Conservation (phyloP, 495 filamentous ascomycete species). For the Collariella sp. region DNA sequence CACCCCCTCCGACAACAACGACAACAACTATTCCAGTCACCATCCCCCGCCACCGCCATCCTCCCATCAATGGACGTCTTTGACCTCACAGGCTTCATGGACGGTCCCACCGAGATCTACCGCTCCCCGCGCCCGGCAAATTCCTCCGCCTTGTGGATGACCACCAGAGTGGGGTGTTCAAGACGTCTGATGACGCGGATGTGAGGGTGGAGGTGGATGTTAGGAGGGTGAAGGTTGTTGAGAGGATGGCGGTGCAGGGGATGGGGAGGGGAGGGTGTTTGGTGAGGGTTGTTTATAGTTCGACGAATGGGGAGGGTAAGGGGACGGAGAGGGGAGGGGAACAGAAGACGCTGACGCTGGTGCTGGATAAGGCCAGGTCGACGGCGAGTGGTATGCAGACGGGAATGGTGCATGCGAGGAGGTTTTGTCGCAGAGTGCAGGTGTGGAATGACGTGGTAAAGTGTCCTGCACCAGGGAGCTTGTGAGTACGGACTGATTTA, state of each 20-base stretch:
- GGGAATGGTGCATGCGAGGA: constrained; percentile 28
- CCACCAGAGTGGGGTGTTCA: constrained; percentile 6
- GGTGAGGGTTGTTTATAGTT: constrained; percentile 3
- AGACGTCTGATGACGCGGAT: background rate
- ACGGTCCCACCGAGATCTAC: background rate
- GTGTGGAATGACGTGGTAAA: constrained; percentile 19
- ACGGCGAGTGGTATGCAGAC: constrained; percentile 10
- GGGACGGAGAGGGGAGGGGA: background rate
- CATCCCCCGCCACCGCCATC: background rate
- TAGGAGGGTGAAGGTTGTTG: constrained; percentile 13
- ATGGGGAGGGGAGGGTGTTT: background rate
- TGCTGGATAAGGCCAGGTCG: constrained; percentile 12
- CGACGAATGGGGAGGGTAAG: background rate
- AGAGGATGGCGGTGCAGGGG: background rate
- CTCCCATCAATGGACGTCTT: constrained; percentile 8
- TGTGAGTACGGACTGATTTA: background rate
- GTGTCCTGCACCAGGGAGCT: background rate
- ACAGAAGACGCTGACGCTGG: constrained; percentile 2
- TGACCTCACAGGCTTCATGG: constrained; percentile 4
- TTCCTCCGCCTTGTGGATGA: constrained; percentile 15
- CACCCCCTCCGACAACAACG: background rate
- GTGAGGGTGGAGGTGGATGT: constrained; percentile 22
- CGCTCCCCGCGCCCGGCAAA: background rate
- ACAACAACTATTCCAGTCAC: background rate
- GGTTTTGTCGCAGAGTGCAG: constrained; percentile 28